A percentile compares a stretch with the other conserved stretches of the same genome.
phyloP scores from a whole-genome alignment of 495 filamentous ascomycete species.

The Ramalina intermedia region DNA sequence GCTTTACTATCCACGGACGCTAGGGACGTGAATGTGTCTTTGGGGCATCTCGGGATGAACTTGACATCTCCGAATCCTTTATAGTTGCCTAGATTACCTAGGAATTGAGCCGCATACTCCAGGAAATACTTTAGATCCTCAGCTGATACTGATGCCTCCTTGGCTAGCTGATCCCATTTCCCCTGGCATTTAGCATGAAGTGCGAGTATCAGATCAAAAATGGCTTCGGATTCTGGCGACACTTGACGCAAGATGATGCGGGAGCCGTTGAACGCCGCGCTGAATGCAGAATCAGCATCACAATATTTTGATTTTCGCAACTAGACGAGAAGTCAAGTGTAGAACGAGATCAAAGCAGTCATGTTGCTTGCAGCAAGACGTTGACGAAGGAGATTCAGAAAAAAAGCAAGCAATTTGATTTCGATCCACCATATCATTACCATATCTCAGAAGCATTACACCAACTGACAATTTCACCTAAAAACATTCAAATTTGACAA shows the following conservation, averaged over 20 bases:
- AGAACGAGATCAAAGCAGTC: neutral
- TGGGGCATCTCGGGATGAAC: conserved; percentile 68
- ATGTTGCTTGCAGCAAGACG: neutral
- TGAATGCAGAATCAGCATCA: conserved; percentile 20
- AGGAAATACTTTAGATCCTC: conserved; percentile 62
- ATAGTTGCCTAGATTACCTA: conserved; percentile 89
- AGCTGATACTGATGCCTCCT: conserved; percentile 53
- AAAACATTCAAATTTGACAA: too few relatives aligned
- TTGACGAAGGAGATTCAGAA: neutral
- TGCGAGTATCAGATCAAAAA: conserved; percentile 80
- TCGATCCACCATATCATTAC: too few relatives aligned
- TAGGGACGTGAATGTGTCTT: conserved; percentile 54
- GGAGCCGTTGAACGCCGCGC: conserved; percentile 72
- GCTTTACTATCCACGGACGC: conserved; percentile 46
- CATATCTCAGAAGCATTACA: too few relatives aligned
- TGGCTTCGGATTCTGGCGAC: conserved; percentile 77
- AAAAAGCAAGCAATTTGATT: neutral
- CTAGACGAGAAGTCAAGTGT: neutral
- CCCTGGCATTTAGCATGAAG: conserved; percentile 61
- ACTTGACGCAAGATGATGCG: conserved; percentile 78
- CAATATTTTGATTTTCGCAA: neutral
- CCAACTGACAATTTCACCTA: neutral
- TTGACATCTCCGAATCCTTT: conserved; percentile 93
- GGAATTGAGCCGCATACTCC: conserved; percentile 75
- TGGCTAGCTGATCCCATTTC: conserved; percentile 59